Conservation (phyloP, 805 yeast species). For the Lachancea mirantina region DNA sequence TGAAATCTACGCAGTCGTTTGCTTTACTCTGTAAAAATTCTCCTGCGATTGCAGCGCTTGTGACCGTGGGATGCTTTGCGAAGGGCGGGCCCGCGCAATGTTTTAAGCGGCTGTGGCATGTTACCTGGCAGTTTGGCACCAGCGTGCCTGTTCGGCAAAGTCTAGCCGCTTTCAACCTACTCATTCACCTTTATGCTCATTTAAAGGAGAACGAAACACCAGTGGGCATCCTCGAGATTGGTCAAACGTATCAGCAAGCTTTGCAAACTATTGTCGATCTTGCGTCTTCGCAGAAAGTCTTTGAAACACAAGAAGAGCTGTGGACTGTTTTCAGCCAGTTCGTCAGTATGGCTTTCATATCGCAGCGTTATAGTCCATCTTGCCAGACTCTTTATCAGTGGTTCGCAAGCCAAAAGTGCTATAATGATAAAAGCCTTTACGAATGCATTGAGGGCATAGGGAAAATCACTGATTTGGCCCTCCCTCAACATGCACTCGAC, state of each 20-base stretch:
- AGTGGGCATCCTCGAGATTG: no score
- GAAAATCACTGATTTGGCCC: neutral
- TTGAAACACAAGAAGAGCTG: conserved; percentile 3
- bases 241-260: conserved; percentile 12
- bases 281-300: neutral
- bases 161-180: conserved; percentile 3
- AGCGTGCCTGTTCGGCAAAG: conserved; percentile 5
- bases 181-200: conserved; percentile 7
- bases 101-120: conserved; percentile 8
- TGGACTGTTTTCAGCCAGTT: conserved; percentile 14
- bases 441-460: neutral
- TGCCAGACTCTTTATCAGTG: conserved; percentile 8
- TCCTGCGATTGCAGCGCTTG: conserved; percentile 4
- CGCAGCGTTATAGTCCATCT: conserved; percentile 8
- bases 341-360: conserved; percentile 10
- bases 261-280: conserved; percentile 7
- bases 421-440: neutral
- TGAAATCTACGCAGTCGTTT: conserved; percentile 19
- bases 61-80: conserved; percentile 1
- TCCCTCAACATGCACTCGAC: neutral
- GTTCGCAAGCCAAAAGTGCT: conserved; percentile 4
- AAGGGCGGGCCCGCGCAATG: neutral
- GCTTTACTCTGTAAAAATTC: conserved; percentile 4
- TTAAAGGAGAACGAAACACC: no score
- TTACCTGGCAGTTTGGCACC: conserved; percentile 10